Evolutionary conservation across 2,329 filamentous ascomycete species (phyloP), one percentile per base, ranked within the genome.

Genomic region (Colletotrichum tamarilloi): DNA sequence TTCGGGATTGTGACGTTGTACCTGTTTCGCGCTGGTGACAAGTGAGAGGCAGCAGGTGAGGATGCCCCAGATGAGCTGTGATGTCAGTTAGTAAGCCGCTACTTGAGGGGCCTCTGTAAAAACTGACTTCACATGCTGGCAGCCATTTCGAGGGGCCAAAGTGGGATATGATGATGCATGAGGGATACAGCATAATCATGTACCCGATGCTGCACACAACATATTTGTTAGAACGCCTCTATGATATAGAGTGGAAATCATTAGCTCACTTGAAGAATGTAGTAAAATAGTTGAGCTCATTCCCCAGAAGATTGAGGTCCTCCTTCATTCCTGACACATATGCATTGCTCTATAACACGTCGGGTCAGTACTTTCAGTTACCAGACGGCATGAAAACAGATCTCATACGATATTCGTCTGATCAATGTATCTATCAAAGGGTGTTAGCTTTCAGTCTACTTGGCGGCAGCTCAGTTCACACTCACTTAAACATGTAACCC

Each of bases 261-360:
- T 22, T 5, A 0, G 30, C 69, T 55, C 32, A 72, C 69, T 72
- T 72, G 65, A 76, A 79, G 16, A 69, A 76, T 2, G 77, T 78
- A 14, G 67, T 60, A 32, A 75, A 76, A 64, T 79, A 77, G 8
- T 76, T 79, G 53, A 76, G 75, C 38, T 79, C 64, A 52, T 79
- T 78, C 19, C 77, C 77, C 42, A 52, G 73, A 38, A 80, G 75
- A 7, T 42, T n/a, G 3, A 80, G 73, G 24, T 79, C 78, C 30
- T 79, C 75, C n/a, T 77, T 73, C 76, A 80, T 78, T 49, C 78
- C 77, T n/a, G 75, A 74, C 5, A 80, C 77, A 64, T 78, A 78
- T 11, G 76, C 76, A 71, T 78, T 80, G 60, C 77, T 79, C 65
- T 68, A 8, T 4, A 7, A 53, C 3, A 38, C 1, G 1, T 1